Conservation (phyloP, 2,329 filamentous ascomycete genomes). For the Paradendryphiella salina region DNA sequence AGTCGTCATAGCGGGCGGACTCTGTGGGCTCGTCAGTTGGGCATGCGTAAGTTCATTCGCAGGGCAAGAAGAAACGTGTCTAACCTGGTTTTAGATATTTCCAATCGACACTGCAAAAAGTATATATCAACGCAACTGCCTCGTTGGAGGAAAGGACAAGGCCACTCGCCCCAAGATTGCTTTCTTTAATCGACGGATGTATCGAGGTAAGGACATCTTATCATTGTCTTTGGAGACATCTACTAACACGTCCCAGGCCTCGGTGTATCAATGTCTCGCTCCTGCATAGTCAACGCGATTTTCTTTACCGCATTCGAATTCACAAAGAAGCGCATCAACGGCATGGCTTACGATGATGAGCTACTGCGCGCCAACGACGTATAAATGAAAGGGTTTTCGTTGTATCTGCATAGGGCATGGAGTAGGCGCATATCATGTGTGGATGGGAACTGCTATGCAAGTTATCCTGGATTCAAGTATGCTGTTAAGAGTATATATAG, state of each 20-base stretch:
- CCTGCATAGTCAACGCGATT: slow-evolving; percentile 81
- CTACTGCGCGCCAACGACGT: slow-evolving; percentile 35
- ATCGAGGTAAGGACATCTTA: slow-evolving; percentile 61
- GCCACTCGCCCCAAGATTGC: slow-evolving; percentile 66
- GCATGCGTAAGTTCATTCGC: slow-evolving; percentile 63
- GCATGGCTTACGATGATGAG: slow-evolving; percentile 45
- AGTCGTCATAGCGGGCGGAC: slow-evolving; percentile 74
- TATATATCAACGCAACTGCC: slow-evolving; percentile 80
- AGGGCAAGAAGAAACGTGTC: neutral
- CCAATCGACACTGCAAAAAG: slow-evolving; percentile 80
- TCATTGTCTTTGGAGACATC: neutral
- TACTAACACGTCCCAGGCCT: slow-evolving; percentile 51
- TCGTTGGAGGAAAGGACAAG: slow-evolving; percentile 67
- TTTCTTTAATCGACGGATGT: slow-evolving; percentile 78
- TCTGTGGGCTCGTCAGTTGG: slow-evolving; percentile 85
- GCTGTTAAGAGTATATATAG: slow-evolving; percentile 21
- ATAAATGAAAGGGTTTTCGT: slow-evolving; percentile 10
- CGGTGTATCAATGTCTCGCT: slow-evolving; percentile 80
- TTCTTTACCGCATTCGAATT: slow-evolving; percentile 90
- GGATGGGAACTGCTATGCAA: slow-evolving; percentile 13
- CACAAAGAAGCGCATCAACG: slow-evolving; percentile 65
- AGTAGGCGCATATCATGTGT: slow-evolving; percentile 18
- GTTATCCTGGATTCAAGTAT: slow-evolving; percentile 14
- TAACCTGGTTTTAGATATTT: slow-evolving; percentile 51
- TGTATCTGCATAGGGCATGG: slow-evolving; percentile 33